Percentiles rank a stretch among this genome's conserved stretches.
Conservation (phyloP, 2,329 filamentous ascomycete genomes). For the Sporothrix variecibatus region DNA sequence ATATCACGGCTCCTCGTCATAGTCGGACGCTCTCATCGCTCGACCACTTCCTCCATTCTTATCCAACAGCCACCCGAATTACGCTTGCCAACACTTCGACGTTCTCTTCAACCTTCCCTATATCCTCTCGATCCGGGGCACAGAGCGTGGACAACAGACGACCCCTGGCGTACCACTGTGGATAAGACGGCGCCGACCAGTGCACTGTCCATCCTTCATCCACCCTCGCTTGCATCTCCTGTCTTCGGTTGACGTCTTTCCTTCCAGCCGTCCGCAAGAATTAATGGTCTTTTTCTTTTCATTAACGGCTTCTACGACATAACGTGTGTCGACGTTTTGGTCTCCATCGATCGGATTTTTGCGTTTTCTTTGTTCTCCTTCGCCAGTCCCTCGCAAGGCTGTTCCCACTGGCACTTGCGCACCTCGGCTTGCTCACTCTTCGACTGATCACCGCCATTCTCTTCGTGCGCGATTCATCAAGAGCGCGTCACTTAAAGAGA, state of each 20-base stretch:
- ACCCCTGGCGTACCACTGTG: slow-evolving; percentile 2
- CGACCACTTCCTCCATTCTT: not conserved
- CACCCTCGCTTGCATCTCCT: not conserved
- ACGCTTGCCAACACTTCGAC: not conserved
- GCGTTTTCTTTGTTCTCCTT: not conserved
- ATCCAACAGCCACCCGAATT: not conserved
- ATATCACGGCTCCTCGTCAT: slow-evolving; percentile 15
- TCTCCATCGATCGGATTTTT: not conserved
- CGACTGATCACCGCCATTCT: not conserved
- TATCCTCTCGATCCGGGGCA: not conserved
- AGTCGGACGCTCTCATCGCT: slow-evolving; percentile 5
- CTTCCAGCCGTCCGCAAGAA: not conserved
- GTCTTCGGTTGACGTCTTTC: not conserved
- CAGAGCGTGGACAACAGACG: not conserved
- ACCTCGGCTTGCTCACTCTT: not conserved
- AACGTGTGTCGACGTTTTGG: not conserved
- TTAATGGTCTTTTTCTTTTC: not conserved
- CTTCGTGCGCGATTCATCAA: not conserved
- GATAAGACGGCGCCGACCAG: slow-evolving; percentile 9
- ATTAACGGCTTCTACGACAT: not conserved
- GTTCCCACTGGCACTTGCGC: not conserved
- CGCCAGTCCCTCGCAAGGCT: not conserved
- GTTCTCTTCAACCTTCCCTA: not conserved
- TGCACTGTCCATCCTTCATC: slow-evolving; percentile 16
- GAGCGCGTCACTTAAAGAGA: not conserved